A percentile compares a stretch with the other conserved stretches of the same genome.
phyloP scores from a whole-genome alignment of 2,329 filamentous ascomycete genomes.

The Scopulariopsis brevicaulis region DNA sequence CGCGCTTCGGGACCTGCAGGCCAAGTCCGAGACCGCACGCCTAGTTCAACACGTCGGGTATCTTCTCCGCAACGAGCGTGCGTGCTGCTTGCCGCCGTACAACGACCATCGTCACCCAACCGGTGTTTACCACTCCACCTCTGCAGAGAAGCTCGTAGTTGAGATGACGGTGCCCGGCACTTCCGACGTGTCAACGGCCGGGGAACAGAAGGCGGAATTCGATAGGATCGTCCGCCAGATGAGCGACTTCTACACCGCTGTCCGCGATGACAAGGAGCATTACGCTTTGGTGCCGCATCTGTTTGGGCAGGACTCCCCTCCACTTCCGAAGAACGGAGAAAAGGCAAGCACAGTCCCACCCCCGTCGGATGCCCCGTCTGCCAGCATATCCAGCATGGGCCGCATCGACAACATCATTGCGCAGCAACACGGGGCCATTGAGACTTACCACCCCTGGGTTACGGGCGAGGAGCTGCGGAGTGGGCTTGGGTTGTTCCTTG shows the following conservation, averaged over 20 bases:
- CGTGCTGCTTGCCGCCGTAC: slow-evolving; percentile 13
- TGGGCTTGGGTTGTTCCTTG: slow-evolving; percentile 25
- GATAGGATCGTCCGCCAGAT: slow-evolving; percentile 11
- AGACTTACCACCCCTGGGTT: slow-evolving; percentile 25
- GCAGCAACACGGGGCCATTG: slow-evolving; percentile 13
- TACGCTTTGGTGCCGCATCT: slow-evolving; percentile 13
- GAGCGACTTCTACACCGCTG: slow-evolving; percentile 14
- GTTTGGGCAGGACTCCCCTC: slow-evolving; percentile 10
- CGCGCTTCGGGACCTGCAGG: slow-evolving; percentile 14
- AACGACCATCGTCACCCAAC: slow-evolving; percentile 12
- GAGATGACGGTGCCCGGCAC: slow-evolving; percentile 11
- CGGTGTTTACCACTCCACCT: slow-evolving; percentile 18
- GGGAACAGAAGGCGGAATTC: slow-evolving; percentile 11
- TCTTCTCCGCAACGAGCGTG: slow-evolving; percentile 19
- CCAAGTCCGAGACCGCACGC: neutral
- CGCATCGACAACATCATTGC: slow-evolving; percentile 20
- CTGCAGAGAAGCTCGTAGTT: slow-evolving; percentile 13
- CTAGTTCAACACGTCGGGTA: slow-evolving; percentile 17
- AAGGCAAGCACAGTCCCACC: neutral
- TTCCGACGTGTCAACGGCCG: neutral
- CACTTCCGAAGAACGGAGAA: slow-evolving; percentile 4
- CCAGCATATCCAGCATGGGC: slow-evolving; percentile 22
- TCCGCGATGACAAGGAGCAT: slow-evolving; percentile 18
- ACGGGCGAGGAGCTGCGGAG: slow-evolving; percentile 30
- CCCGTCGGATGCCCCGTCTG: slow-evolving; percentile 8